These are phyloP conservation scores for Phytophthora lateralis DNA, from an alignment of 352 stramenopile genomes.

Conservation along the genomic window DNA sequence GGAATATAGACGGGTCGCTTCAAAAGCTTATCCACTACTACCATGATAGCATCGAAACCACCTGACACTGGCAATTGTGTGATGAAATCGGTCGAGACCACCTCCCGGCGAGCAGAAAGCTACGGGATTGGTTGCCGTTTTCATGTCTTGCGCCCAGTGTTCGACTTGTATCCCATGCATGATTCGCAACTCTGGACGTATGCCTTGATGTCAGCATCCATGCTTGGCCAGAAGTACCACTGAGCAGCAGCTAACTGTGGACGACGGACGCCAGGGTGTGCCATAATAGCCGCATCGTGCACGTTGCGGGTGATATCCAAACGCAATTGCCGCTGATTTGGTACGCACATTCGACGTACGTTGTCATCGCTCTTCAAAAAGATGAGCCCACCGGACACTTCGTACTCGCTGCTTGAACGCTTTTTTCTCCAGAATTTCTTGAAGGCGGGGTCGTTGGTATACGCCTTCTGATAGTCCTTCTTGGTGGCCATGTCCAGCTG, in stretches of 20 bases:
- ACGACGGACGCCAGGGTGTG: conserved; percentile 2
- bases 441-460: too few relatives aligned
- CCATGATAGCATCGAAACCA: background rate
- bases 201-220: background rate
- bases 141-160: conserved; percentile 14
- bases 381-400: too few relatives aligned
- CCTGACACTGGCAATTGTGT: background rate
- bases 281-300: background rate
- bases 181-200: conserved; percentile 32
- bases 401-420: too few relatives aligned
- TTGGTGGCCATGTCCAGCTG: too few relatives aligned
- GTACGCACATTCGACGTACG: conserved; percentile 1
- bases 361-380: too few relatives aligned
- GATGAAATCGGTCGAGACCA: conserved; percentile 35
- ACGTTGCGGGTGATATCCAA: background rate
- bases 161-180: conserved; percentile 27
- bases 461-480: too few relatives aligned
- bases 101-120: conserved; percentile 13
- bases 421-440: too few relatives aligned
- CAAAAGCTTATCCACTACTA: background rate
- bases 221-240: conserved; percentile 4
- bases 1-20: background rate
- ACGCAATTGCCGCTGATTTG: conserved; percentile 13
- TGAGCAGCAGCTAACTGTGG: conserved; percentile 2
- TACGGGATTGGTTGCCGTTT: conserved; percentile 14